Evolutionary conservation across 306 rosid species (phyloP).

Genomic region (Dalbergia cochinchinensis): DNA sequence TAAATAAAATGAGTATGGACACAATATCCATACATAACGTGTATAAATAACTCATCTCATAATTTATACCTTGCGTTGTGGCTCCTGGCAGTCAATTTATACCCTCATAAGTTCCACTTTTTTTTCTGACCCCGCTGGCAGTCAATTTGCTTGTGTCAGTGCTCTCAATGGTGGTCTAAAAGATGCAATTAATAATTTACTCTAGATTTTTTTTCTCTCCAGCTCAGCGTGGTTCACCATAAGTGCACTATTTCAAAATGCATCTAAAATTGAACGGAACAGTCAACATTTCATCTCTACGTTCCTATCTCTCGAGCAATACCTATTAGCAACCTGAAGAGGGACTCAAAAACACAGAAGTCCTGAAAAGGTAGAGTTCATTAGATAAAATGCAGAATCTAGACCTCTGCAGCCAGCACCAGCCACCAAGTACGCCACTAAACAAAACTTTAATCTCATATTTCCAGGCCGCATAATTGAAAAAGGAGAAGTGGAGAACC

Average conservation of each 20-base stretch:
- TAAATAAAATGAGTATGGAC: no score
- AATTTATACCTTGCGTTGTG: background rate
- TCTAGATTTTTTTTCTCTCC: conserved; percentile 40
- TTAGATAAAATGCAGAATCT: background rate
- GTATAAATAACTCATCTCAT: no score
- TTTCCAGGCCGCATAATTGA: background rate
- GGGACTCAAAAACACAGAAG: background rate
- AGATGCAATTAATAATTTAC: conserved; percentile 23
- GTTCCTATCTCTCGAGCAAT: conserved; percentile 6
- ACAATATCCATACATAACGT: no score
- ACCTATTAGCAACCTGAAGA: background rate
- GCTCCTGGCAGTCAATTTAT: background rate
- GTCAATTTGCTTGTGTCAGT: conserved; percentile 37
- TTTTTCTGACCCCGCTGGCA: conserved; percentile 41
- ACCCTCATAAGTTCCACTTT: conserved; percentile 29
- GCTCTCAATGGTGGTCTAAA: conserved; percentile 30
- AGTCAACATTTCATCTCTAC: conserved; percentile 4
- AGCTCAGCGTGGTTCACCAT: conserved; percentile 25
- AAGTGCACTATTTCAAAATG: conserved; percentile 3
- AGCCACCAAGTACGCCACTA: background rate
- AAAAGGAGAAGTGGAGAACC: background rate
- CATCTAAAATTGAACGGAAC: conserved; percentile 19
- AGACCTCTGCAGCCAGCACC: background rate
- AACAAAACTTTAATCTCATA: background rate
- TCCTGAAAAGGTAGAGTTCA: background rate